A percentile compares a stretch with the other conserved stretches of the same genome.
These are phyloP conservation scores for Paracoccidioides brasiliensis DNA, from an alignment of 2,329 filamentous ascomycete species.

Conservation along the genomic window DNA sequence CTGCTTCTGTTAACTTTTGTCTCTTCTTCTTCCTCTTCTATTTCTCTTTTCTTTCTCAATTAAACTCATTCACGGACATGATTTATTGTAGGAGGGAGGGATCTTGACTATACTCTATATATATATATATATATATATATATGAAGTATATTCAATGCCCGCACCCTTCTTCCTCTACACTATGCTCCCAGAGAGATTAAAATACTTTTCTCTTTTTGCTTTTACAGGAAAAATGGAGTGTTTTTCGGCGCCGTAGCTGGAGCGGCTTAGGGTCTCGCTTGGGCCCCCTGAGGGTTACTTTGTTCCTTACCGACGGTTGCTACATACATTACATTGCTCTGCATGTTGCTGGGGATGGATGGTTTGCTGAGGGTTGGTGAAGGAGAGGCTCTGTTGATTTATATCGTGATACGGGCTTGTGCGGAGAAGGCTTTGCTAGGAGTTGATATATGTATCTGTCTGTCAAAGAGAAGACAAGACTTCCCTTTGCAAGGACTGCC, in stretches of 20 bases:
- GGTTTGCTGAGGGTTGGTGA: too few species aligned
- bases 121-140: not conserved
- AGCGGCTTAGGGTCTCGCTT: slow-evolving; percentile 41
- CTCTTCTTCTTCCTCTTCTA: slow-evolving; percentile 18
- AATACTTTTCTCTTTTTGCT: not conserved
- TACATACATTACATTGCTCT: slow-evolving; percentile 31
- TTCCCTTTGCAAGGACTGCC: too few species aligned
- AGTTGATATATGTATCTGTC: too few species aligned
- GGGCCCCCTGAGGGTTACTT: slow-evolving; percentile 37
- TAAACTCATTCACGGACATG: slow-evolving; percentile 46
- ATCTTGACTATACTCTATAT: slow-evolving; percentile 5
- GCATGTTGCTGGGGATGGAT: not conserved
- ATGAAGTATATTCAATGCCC: not conserved
- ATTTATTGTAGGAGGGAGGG: slow-evolving; percentile 52
- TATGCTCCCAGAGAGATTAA: slow-evolving; percentile 45
- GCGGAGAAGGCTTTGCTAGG: too few species aligned
- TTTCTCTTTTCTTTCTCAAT: slow-evolving; percentile 21
- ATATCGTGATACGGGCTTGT: too few species aligned
- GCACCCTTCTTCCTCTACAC: slow-evolving; percentile 48
- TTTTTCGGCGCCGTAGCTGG: slow-evolving; percentile 47
- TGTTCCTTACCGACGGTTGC: slow-evolving; percentile 56
- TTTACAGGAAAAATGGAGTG: slow-evolving; percentile 15
- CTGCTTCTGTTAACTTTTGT: slow-evolving; percentile 7
- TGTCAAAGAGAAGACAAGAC: too few species aligned
- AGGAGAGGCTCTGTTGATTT: too few species aligned